These are phyloP conservation scores for Inga oerstediana DNA, from an alignment of 306 rosid species.

Conservation along the genomic window DNA sequence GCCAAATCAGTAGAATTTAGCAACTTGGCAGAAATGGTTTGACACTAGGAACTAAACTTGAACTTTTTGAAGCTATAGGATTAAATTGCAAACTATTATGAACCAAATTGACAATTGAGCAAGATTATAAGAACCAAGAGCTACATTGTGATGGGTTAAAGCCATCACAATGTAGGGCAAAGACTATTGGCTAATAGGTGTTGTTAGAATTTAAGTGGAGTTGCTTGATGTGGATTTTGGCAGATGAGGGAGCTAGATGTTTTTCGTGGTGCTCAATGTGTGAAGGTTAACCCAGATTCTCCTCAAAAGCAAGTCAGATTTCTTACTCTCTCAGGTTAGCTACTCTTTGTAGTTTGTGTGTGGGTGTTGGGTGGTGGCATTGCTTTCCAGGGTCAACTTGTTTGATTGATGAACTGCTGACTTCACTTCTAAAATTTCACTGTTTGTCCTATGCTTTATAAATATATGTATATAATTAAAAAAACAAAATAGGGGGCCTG, in stretches of 20 bases:
- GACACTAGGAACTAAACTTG: neutral
- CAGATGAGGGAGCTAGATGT: slow-evolving; percentile 72
- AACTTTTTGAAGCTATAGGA: neutral
- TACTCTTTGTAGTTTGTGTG: slow-evolving; percentile 33
- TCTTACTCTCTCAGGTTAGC: slow-evolving; percentile 86
- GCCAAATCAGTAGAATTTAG: neutral
- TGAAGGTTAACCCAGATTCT: slow-evolving; percentile 95
- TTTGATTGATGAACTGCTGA: slow-evolving; percentile 21
- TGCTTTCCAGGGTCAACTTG: neutral
- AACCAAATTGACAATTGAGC: neutral
- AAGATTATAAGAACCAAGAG: neutral
- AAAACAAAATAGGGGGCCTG: neutral
- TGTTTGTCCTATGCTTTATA: neutral
- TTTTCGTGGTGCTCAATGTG: slow-evolving; percentile 64
- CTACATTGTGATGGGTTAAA: too few relatives aligned
- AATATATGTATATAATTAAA: neutral
- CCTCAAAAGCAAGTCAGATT: slow-evolving; percentile 97
- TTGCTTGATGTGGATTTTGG: slow-evolving; percentile 32
- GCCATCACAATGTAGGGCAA: neutral
- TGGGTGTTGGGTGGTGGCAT: slow-evolving; percentile 18
- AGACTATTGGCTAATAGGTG: slow-evolving; percentile 3
- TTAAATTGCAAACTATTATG: neutral
- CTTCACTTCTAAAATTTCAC: slow-evolving; percentile 15
- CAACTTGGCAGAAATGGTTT: neutral
- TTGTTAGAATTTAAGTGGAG: slow-evolving; percentile 19